These are phyloP conservation scores for Fusarium miscanthi DNA, from an alignment of 2,329 filamentous ascomycete species.

Conservation along the genomic window DNA sequence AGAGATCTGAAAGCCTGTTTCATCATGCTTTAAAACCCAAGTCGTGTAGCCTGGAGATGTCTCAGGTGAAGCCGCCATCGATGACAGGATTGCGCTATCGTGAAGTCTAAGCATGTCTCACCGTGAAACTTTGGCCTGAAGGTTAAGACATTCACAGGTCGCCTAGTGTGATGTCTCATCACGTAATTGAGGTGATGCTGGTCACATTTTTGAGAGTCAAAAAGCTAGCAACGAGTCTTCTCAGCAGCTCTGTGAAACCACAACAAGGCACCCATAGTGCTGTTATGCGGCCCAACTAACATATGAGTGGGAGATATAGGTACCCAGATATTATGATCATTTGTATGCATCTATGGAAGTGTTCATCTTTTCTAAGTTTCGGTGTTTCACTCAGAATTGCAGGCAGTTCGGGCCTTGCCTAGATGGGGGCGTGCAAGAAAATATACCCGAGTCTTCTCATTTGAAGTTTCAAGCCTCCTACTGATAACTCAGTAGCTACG, in stretches of 20 bases:
- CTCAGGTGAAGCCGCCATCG: not conserved
- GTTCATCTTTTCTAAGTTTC: not conserved
- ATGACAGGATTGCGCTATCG: not conserved
- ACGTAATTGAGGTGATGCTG: not conserved
- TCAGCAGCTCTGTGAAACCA: not conserved
- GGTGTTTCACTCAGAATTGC: not conserved
- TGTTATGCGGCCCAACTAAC: not conserved
- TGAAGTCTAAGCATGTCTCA: constrained; percentile 5
- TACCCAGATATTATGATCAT: not conserved
- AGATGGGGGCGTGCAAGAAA: not conserved
- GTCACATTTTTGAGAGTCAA: not conserved
- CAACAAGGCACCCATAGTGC: not conserved
- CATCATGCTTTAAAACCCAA: not conserved
- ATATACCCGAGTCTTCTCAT: not conserved
- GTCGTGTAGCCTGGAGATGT: not conserved
- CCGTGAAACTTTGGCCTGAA: constrained; percentile 2
- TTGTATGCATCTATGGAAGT: not conserved
- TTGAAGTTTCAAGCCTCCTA: not conserved
- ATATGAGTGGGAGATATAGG: not conserved
- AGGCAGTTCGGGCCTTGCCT: not conserved
- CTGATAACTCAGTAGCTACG: not conserved
- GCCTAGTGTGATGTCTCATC: not conserved
- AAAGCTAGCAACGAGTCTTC: not conserved
- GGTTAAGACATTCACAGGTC: not conserved
- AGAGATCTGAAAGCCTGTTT: not conserved